Evolutionary conservation across 2,329 filamentous ascomycete species (phyloP), one percentile per base, ranked within the genome.

Genomic region (Colletotrichum falcatum): DNA sequence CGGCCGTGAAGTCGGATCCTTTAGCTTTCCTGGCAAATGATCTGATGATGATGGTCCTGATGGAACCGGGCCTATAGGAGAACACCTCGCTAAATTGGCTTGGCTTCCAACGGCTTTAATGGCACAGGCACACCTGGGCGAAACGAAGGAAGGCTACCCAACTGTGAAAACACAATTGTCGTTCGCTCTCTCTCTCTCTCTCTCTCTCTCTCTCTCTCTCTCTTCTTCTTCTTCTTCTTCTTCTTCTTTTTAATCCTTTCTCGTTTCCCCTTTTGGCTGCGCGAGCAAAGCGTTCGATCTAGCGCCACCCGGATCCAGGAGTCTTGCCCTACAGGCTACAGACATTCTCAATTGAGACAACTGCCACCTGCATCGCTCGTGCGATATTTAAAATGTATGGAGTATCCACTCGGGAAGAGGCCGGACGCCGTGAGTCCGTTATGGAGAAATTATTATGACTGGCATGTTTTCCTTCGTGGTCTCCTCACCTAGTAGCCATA

Each of bases 311-410:
- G 56, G 33, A 26, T 56, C 66, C 66, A 61, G 48, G 64, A 71
- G 48, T 37, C 53, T 71, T 42, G 64, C 59, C 66, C 68, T 46
- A 53, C 68, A 39, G n/a, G n/a, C n/a, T n/a, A n/a, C n/a, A n/a
- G 64, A 59, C 58, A 54, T 54, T 59, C n/a, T 44, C 53, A 71
- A 67, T 67, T 46, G 44, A n/a, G 9, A n/a, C 7, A 46, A n/a
- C 16, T n/a, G 53, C 48, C 48, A 33, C 49, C 39, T 61, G 49
- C 59, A 16, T 46, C 48, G 42, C 12, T 51, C n/a, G 39, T 6
- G 56, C 30, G 54, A 39, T 65, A 49, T 28, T 30, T 23, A n/a
- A 28, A 9, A 33, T 39, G 30, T n/a, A 30, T 18, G 30, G 23
- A 39, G 11, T 18, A 5, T 28, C 16, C 39, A 35, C 33, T 12